Evolutionary conservation across 108 stramenopile species (phyloP), one percentile per base, ranked within the genome.

Genomic region (Cyclotella choctawhatcheeana): DNA sequence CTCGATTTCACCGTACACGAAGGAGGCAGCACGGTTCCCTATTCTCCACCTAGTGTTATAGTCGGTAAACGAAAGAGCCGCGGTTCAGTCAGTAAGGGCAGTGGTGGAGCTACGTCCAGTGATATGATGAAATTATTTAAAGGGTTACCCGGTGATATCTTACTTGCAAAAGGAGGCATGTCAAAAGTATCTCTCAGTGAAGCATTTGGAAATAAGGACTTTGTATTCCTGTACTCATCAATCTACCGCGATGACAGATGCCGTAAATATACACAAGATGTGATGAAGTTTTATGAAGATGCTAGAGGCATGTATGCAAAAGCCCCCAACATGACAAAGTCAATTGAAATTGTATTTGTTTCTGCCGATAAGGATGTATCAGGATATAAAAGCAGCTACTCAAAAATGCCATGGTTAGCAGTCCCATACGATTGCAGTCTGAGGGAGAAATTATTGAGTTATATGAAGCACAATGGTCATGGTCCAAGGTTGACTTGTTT

Each of bases 201-300:
- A 47, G 88, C 88, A 33, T 64, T 91, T 22, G 85, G 76, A 17
- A 83, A 86, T 18, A 86, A 86, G 54, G 90, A 92, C 51, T 84
- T 95, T 71, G 85, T 92, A 0, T 68, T 90, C 17, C 61, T 93
- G 26, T 93, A 93, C 69, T 88, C 85, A 4, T 84, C 82, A 0
- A 89, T 91, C 1, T 79, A 85, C 67, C 90, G 89, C 89, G 90
- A 95, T 72, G 74, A 71, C 22, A 94, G 94, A 2, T 97, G 97
- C 71, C 82, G 89, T 25, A 78, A 83, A 48, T 96, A 91, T 69
- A 97, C 97, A n/a, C 97, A 95, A 12, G 66, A 77, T 73, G 76
- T 97, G 10, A 84, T 82, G 33, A 76, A 92, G 64, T 92, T 91
- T 76, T 97, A 97, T 82, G 68, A 79, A 27, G 63, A 73, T 60